Conservation (phyloP, 495 filamentous ascomycete genomes). For the Lasiosphaeria miniovina region DNA sequence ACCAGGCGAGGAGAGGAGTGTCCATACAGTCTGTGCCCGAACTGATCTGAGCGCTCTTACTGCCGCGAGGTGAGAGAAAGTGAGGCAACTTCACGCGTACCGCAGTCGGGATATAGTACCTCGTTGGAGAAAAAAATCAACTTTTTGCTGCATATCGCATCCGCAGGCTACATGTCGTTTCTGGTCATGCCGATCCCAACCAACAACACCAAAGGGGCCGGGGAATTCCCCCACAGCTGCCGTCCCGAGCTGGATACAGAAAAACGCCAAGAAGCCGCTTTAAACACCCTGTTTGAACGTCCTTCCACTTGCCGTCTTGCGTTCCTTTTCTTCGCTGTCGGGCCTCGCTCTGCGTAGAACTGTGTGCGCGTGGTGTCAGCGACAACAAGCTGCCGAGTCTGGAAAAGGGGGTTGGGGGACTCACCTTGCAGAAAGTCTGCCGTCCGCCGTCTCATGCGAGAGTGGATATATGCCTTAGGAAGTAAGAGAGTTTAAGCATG, state of each 20-base stretch:
- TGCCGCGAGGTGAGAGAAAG: too few relatives aligned
- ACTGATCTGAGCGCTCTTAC: too few relatives aligned
- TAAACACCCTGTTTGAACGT: slow-evolving; percentile 66
- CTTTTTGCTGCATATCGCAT: background rate
- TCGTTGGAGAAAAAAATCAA: too few relatives aligned
- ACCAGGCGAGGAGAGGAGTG: too few relatives aligned
- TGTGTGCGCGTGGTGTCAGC: slow-evolving; percentile 29
- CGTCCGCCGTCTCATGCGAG: slow-evolving; percentile 91
- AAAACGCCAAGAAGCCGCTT: slow-evolving; percentile 1
- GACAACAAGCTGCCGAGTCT: too few relatives aligned
- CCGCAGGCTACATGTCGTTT: background rate
- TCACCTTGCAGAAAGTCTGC: slow-evolving; percentile 95
- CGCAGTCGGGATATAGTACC: too few relatives aligned
- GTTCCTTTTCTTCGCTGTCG: slow-evolving; percentile 94
- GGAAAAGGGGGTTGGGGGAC: background rate
- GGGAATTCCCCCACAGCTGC: too few relatives aligned
- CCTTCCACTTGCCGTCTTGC: slow-evolving; percentile 94
- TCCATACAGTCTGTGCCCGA: too few relatives aligned
- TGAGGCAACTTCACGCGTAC: too few relatives aligned
- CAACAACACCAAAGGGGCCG: too few relatives aligned
- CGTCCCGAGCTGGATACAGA: background rate
- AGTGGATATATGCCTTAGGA: slow-evolving; percentile 88
- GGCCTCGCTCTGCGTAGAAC: slow-evolving; percentile 87
- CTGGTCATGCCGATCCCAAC: background rate
- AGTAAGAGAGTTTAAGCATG: background rate